These are phyloP conservation scores for Leptomonas seymouri DNA, from an alignment of 208 protist species.

Conservation along the genomic window DNA sequence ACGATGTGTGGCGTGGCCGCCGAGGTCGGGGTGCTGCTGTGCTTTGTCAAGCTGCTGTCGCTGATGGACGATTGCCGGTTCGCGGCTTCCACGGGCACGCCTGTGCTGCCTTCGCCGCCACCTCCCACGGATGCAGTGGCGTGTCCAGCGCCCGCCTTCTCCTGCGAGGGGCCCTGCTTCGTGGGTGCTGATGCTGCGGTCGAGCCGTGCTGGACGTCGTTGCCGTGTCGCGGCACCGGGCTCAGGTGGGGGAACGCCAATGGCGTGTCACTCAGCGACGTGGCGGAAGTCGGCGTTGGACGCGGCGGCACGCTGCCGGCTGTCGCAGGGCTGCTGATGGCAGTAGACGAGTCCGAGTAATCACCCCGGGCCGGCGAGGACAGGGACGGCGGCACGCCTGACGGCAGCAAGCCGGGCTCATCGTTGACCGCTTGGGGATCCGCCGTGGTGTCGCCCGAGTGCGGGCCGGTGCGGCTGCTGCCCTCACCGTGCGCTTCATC, in stretches of 20 bases:
- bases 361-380: background rate
- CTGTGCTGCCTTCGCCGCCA: background rate
- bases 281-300: background rate
- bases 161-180: background rate
- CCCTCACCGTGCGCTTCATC: background rate
- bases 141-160: background rate
- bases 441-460: background rate
- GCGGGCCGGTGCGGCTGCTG: slow-evolving; percentile 8
- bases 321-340: slow-evolving; percentile 7
- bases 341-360: background rate
- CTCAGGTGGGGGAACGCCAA: background rate
- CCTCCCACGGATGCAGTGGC: background rate
- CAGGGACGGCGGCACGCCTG: background rate
- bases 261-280: background rate
- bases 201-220: background rate
- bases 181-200: background rate
- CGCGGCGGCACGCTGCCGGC: background rate
- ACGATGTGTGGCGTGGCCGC: slow-evolving; percentile 1
- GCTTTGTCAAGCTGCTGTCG: background rate
- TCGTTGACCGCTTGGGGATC: background rate
- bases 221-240: background rate
- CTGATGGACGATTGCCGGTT: background rate
- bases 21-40: background rate
- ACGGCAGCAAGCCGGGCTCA: background rate
- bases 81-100: background rate